Evolutionary conservation across 768 basidiomycete genomes (phyloP).

Genomic region (Boletus sensibilis): DNA sequence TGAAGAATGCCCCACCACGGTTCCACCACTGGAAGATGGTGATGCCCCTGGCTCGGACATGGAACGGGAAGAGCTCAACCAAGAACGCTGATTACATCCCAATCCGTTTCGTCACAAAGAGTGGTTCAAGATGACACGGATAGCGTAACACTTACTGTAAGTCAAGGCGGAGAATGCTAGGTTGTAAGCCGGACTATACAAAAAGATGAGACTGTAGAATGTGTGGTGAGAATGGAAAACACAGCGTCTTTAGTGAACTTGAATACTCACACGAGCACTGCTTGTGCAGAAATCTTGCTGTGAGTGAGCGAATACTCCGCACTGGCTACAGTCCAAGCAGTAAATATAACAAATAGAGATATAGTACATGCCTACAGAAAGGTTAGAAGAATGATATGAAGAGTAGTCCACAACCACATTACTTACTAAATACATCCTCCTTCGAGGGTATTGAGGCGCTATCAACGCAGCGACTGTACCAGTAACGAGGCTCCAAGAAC

Average conservation of each 20-base stretch:
- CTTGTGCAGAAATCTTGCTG: background rate
- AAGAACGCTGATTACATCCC: conserved; percentile 46
- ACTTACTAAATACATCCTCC: conserved; percentile 16
- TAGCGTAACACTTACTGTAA: conserved; percentile 4
- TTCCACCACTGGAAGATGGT: conserved; percentile 59
- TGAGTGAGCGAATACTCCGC: conserved; percentile 19
- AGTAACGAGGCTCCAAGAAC: conserved; percentile 13
- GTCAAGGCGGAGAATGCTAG: conserved; percentile 7
- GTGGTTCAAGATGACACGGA: too few relatives aligned
- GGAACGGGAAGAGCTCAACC: conserved; percentile 68
- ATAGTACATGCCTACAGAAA: conserved; percentile 11
- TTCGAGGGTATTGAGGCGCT: conserved; percentile 16
- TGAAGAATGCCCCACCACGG: conserved; percentile 33
- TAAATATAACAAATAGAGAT: conserved; percentile 14
- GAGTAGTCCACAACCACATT: too few relatives aligned
- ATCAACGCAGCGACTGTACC: conserved; percentile 2
- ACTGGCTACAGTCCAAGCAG: conserved; percentile 19
- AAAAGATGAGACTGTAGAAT: conserved; percentile 18
- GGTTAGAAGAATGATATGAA: background rate
- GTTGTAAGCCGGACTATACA: conserved; percentile 17
- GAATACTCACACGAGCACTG: conserved; percentile 10
- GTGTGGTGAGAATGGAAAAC: background rate
- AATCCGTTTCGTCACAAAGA: background rate
- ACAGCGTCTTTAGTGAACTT: background rate
- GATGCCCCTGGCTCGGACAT: conserved; percentile 60